Evolutionary conservation across 2,329 filamentous ascomycete genomes (phyloP).

Genomic region (Elsinoe perseae): DNA sequence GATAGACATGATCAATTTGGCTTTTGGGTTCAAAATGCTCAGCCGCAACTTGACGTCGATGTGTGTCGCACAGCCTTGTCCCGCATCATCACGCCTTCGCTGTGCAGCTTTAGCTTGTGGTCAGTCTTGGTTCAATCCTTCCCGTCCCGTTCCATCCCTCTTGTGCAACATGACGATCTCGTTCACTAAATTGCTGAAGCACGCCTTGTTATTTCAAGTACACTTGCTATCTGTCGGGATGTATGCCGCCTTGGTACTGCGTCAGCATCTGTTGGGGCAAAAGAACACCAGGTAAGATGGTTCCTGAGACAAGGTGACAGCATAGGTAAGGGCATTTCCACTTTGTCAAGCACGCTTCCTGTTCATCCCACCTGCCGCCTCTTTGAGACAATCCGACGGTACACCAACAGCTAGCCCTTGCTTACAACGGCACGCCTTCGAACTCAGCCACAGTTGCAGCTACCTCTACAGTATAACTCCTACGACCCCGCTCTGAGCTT

Average conservation of each 20-base stretch:
- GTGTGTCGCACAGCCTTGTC: slow-evolving; percentile 3
- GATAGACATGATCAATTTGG: not conserved
- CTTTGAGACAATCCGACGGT: slow-evolving; percentile 8
- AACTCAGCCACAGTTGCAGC: slow-evolving; percentile 6
- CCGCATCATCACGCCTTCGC: slow-evolving; percentile 1
- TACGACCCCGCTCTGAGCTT: not conserved
- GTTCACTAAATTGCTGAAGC: not conserved
- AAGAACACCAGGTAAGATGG: not conserved
- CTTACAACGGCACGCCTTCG: not conserved
- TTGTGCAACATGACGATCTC: not conserved
- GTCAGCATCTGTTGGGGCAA: not conserved
- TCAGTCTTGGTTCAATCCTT: not conserved
- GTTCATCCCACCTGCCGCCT: slow-evolving; percentile 6
- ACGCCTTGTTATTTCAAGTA: not conserved
- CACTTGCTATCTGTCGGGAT: not conserved
- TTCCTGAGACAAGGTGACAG: not conserved
- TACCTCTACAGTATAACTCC: not conserved
- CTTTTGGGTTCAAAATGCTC: not conserved
- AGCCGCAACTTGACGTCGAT: not conserved
- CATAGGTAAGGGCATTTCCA: not conserved
- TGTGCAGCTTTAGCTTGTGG: not conserved
- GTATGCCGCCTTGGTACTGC: not conserved
- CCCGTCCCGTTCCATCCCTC: not conserved
- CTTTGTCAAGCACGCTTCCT: not conserved
- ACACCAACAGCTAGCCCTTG: slow-evolving; percentile 13